A percentile compares a stretch with the other conserved stretches of the same genome.
These are phyloP conservation scores for Flaveria linearis DNA, from an alignment of 129 eudicot species.

Conservation along the genomic window DNA sequence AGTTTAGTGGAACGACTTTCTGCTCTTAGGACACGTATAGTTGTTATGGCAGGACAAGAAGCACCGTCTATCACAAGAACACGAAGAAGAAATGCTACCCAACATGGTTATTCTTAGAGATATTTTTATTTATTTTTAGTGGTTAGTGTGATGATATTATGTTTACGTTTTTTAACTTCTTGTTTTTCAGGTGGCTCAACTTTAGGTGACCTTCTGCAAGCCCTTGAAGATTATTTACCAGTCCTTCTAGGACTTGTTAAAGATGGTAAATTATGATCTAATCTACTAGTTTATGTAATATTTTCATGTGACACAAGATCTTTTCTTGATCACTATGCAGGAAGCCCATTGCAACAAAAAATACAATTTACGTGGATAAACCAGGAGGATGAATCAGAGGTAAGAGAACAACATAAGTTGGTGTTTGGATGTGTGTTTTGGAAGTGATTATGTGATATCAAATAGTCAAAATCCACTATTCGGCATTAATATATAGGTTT, in stretches of 20 bases:
- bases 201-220: slow-evolving; percentile 85
- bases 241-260: slow-evolving; percentile 92
- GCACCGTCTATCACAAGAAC: slow-evolving; percentile 89
- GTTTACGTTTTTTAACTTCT: not conserved
- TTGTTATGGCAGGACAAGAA: slow-evolving; percentile 96
- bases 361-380: slow-evolving; percentile 90
- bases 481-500: not conserved
- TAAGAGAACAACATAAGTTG: slow-evolving; percentile 31
- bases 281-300: not conserved
- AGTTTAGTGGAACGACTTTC: slow-evolving; percentile 73
- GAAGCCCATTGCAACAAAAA: slow-evolving; percentile 85
- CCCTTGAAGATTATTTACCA: slow-evolving; percentile 95
- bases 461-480: not conserved
- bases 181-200: slow-evolving; percentile 77
- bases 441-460: not conserved
- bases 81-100: slow-evolving; percentile 76
- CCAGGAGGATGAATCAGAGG: slow-evolving; percentile 96
- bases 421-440: slow-evolving; percentile 4
- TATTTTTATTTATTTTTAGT: not conserved
- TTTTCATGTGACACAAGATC: not conserved
- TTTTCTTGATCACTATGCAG: slow-evolving; percentile 46
- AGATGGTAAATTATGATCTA: slow-evolving; percentile 64
- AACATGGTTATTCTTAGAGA: slow-evolving; percentile 61
- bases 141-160: slow-evolving; percentile 27
- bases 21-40: slow-evolving; percentile 93